These are phyloP conservation scores for Remersonia thermophila DNA, from an alignment of 2,329 filamentous ascomycete genomes.

Conservation along the genomic window DNA sequence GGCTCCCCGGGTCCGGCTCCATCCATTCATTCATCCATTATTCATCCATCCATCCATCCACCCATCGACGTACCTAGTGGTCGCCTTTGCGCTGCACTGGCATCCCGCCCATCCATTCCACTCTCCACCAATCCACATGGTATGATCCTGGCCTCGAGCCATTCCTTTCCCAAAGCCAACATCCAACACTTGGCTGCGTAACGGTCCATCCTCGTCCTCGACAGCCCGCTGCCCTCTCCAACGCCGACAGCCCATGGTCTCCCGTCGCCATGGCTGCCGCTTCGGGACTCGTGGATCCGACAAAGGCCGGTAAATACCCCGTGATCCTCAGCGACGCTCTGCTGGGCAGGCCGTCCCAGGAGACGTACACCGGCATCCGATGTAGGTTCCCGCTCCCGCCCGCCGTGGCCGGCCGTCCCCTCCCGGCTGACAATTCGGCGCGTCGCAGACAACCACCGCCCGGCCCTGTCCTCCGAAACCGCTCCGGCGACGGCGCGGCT, in stretches of 20 bases:
- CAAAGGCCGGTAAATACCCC: slow-evolving; percentile 48
- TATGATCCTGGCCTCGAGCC: too few species aligned
- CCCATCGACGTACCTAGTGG: too few species aligned
- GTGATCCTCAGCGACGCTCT: slow-evolving; percentile 52
- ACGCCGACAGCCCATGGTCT: background rate
- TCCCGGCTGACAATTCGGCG: slow-evolving; percentile 1
- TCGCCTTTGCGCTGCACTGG: background rate
- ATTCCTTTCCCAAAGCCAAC: too few species aligned
- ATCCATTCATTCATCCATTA: slow-evolving; percentile 38
- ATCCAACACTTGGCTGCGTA: too few species aligned
- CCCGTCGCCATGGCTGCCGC: slow-evolving; percentile 18
- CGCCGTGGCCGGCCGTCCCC: too few species aligned
- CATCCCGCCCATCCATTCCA: slow-evolving; percentile 22
- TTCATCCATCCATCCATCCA: background rate
- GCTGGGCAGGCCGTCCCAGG: slow-evolving; percentile 41
- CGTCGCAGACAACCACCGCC: slow-evolving; percentile 48
- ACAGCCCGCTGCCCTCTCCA: slow-evolving; percentile 1
- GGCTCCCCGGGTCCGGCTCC: too few species aligned
- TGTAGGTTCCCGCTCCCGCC: slow-evolving; percentile 32
- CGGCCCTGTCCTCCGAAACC: slow-evolving; percentile 36
- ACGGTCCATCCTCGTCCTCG: slow-evolving; percentile 1
- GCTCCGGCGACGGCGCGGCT: slow-evolving; percentile 38
- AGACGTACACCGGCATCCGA: slow-evolving; percentile 47
- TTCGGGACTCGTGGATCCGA: slow-evolving; percentile 39
- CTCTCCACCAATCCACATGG: background rate